Conservation (phyloP, 2,329 filamentous ascomycete species). For the Beauveria medogensis region DNA sequence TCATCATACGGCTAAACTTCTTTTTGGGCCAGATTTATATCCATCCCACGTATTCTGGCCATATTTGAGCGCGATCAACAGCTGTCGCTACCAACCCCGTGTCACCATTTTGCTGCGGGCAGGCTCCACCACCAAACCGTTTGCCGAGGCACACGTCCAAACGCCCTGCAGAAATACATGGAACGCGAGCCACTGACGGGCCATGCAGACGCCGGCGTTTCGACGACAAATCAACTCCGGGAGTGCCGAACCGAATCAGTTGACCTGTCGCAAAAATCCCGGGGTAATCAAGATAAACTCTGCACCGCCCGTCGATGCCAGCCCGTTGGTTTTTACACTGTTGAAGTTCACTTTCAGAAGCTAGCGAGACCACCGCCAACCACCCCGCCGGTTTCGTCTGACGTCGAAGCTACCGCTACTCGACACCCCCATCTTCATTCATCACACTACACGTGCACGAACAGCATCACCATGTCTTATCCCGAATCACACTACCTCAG, state of each 20-base stretch:
- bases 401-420: background rate
- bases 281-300: background rate
- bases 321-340: background rate
- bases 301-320: background rate
- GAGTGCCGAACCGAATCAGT: background rate
- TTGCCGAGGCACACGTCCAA: slow-evolving; percentile 1
- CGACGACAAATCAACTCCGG: slow-evolving; percentile 7
- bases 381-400: background rate
- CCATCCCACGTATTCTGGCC: no score
- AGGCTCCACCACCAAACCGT: background rate
- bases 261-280: background rate
- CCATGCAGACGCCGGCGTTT: background rate
- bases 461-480: slow-evolving; percentile 49
- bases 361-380: background rate
- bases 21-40: no score
- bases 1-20: no score
- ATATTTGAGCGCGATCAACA: no score
- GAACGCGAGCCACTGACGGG: background rate
- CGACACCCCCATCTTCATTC: background rate
- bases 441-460: background rate
- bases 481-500: slow-evolving; percentile 71
- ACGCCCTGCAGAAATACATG: background rate
- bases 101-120: no score
- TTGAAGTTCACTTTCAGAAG: background rate
- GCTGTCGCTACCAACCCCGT: no score